Evolutionary conservation across 2,329 filamentous ascomycete genomes (phyloP), one percentile per base, ranked within the genome.

Genomic region (Apiospora saccharicola): DNA sequence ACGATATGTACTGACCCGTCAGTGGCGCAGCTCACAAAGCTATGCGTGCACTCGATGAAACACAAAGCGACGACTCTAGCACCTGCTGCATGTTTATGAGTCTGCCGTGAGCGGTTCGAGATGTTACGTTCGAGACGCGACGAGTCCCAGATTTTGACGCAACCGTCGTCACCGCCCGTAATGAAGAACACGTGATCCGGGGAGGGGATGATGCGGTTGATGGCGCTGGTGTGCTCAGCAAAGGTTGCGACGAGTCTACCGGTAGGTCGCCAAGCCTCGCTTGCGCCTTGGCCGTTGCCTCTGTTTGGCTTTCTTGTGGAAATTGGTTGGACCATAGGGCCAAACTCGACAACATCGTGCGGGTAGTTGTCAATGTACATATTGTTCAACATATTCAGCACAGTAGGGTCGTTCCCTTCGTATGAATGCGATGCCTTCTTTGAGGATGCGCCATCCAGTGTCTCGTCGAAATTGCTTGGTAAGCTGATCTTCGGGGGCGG

Each of bases 141-240:
- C 37, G 94, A 93, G 82, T 99, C 96, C 96, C 96, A 99, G 6
- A 99, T 89, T 79, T 94, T 97, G 72, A 98, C 94, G 8, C 90
- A 91, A 3, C 96, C 94, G 81, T 99, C 96, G 78, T 98, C 94
- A 13, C 95, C 96, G 8, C 92, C 96, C 0, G 96, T 98, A 72
- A 98, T 88, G 82, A 99, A 99, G 83, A 99, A 99, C 5, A 92
- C 85, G 80, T 99, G 96, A 79, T 99, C 96, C 0, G 96, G 94
- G 1, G 96, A 92, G 10, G 94, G 90, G 2, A 93, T 86, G 14
- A 98, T 90, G 13, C 95, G 90, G 78, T 93, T 98, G 75, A 98
- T 90, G 10, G 94, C 90, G 0, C 91, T 94, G 41, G 88, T 91
- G 79, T 99, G 96, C 80, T 99, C 96, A 1, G 93, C 91, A 78